A percentile compares a stretch with the other conserved stretches of the same genome.
These are phyloP conservation scores for Tulasnella calospora DNA, from an alignment of 768 basidiomycete species.

Conservation along the genomic window DNA sequence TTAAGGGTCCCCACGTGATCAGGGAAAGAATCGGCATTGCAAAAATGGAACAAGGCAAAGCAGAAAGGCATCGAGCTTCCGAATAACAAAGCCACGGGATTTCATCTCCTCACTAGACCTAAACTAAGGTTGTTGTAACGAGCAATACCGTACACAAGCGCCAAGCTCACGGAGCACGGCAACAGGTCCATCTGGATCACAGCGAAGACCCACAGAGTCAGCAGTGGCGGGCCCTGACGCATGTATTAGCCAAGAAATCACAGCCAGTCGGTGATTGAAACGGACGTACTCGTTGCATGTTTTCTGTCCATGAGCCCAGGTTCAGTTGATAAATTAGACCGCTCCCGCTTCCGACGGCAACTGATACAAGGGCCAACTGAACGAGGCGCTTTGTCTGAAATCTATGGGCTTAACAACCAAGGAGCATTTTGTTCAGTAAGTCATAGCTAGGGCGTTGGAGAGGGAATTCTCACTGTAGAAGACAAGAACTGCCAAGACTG, in stretches of 20 bases:
- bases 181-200: conserved; percentile 64
- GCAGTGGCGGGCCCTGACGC: conserved; percentile 65
- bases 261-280: not conserved
- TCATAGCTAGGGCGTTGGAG: conserved; percentile 19
- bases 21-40: not conserved
- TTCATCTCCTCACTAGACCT: not conserved
- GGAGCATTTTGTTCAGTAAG: too few species aligned
- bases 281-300: conserved; percentile 64
- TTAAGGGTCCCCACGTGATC: not conserved
- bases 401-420: conserved; percentile 48
- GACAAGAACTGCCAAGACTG: conserved; percentile 70
- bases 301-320: conserved; percentile 59
- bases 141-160: conserved; percentile 39
- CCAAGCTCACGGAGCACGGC: conserved; percentile 55
- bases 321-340: conserved; percentile 70
- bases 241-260: conserved; percentile 20
- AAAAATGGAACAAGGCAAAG: not conserved
- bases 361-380: conserved; percentile 55
- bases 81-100: not conserved
- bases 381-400: conserved; percentile 53
- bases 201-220: conserved; percentile 72
- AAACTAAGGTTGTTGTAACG: conserved; percentile 20
- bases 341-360: conserved; percentile 55
- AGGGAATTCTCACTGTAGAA: conserved; percentile 57
- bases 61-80: too few species aligned